phyloP scores from a whole-genome alignment of 2,329 filamentous ascomycete species.

The Akanthomyces lecanii region DNA sequence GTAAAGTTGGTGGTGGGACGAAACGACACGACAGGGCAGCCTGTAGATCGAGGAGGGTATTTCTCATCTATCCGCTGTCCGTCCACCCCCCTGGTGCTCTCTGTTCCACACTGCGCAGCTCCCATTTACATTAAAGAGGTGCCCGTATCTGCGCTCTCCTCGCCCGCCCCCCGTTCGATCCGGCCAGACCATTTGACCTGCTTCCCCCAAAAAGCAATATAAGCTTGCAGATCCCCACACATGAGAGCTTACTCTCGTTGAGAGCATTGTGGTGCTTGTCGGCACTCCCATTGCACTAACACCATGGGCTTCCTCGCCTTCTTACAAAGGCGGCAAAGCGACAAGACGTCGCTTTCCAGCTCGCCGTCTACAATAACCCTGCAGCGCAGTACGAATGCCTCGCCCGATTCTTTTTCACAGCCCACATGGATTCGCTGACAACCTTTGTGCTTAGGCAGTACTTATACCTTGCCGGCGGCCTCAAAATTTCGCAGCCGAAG shows the following conservation, averaged over 20 bases:
- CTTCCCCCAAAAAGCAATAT: conserved; percentile 4
- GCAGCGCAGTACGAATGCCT: background rate
- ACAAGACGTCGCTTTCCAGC: background rate
- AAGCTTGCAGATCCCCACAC: conserved; percentile 4
- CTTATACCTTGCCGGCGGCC: background rate
- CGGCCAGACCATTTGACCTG: background rate
- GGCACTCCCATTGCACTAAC: background rate
- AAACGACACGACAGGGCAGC: background rate
- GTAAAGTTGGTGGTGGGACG: conserved; percentile 10
- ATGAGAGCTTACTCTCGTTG: background rate
- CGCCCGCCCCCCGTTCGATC: background rate
- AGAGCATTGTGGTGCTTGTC: background rate
- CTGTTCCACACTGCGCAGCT: background rate
- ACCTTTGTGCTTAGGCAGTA: background rate
- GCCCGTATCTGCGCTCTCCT: background rate
- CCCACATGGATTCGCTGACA: background rate
- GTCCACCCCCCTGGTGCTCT: background rate
- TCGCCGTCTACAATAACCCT: background rate
- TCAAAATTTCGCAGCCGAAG: background rate
- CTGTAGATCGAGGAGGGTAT: conserved; percentile 12
- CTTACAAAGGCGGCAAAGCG: background rate
- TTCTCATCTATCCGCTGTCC: background rate
- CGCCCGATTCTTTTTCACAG: background rate
- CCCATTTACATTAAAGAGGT: conserved; percentile 1
- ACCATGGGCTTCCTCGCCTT: conserved; percentile 15